These are phyloP conservation scores for Alternaria incomplexa DNA, from an alignment of 2,329 filamentous ascomycete species.

Conservation along the genomic window DNA sequence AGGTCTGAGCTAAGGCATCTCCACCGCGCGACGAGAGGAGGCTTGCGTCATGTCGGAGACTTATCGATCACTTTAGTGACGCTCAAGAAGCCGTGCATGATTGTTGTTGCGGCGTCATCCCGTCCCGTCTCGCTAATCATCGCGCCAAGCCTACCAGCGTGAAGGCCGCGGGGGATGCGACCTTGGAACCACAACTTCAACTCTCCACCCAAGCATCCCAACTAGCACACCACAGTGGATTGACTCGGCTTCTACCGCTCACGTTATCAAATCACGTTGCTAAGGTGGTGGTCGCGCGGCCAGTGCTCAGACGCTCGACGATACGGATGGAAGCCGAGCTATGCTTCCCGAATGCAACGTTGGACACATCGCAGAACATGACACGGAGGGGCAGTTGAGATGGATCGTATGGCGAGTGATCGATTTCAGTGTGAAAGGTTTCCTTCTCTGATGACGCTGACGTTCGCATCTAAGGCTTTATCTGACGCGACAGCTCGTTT, in stretches of 20 bases:
- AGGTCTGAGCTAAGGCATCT: neutral
- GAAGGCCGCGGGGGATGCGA: neutral
- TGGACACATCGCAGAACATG: constrained; percentile 15
- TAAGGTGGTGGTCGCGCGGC: constrained; percentile 14
- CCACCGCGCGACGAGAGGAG: neutral
- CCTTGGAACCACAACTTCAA: constrained; percentile 1
- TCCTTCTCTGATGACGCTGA: neutral
- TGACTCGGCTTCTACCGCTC: constrained; percentile 23
- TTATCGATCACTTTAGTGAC: neutral
- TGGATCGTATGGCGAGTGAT: constrained; percentile 7
- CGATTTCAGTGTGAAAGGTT: neutral
- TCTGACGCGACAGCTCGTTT: constrained; percentile 14
- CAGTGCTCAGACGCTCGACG: constrained; percentile 30
- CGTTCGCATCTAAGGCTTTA: neutral
- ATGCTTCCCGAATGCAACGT: constrained; percentile 33
- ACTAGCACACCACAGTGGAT: constrained; percentile 2
- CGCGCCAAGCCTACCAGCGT: constrained; percentile 3
- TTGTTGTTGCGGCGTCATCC: constrained; percentile 2
- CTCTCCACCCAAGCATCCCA: neutral
- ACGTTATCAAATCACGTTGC: constrained; percentile 18
- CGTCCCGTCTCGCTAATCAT: constrained; percentile 3
- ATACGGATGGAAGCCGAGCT: constrained; percentile 7
- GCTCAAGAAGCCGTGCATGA: neutral
- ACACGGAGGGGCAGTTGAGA: constrained; percentile 6
- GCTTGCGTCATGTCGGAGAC: neutral